Evolutionary conservation across 1,139 yeast genomes (phyloP).

Genomic region (Suhomyces bribrorum): DNA sequence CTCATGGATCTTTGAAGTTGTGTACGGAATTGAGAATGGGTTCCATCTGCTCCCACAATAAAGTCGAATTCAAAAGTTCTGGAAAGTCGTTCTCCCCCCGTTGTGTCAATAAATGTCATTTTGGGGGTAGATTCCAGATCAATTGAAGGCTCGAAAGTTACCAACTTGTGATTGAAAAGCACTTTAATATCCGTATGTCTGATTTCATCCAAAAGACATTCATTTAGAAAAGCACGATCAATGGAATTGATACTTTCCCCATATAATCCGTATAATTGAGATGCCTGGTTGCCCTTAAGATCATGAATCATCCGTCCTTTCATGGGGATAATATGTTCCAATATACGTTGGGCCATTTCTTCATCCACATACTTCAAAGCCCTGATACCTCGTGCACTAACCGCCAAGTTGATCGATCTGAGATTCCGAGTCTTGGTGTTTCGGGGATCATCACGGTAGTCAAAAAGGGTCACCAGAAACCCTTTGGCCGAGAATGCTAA

Average conservation of each 20-base stretch:
- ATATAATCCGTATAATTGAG: slow-evolving; percentile 78
- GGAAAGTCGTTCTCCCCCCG: slow-evolving; percentile 11
- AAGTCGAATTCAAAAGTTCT: slow-evolving; percentile 48
- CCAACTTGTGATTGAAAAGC: slow-evolving; percentile 60
- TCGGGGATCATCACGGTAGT: slow-evolving; percentile 50
- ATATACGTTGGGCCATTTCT: slow-evolving; percentile 55
- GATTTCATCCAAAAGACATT: slow-evolving; percentile 62
- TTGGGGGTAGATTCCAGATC: slow-evolving; percentile 22
- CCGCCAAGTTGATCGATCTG: slow-evolving; percentile 83
- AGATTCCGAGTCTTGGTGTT: slow-evolving; percentile 35
- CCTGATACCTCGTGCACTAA: slow-evolving; percentile 77
- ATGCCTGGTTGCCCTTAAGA: slow-evolving; percentile 57
- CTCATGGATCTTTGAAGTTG: slow-evolving; percentile 67
- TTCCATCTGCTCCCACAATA: slow-evolving; percentile 85
- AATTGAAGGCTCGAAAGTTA: slow-evolving; percentile 27
- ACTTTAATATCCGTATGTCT: slow-evolving; percentile 47
- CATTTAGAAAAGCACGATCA: slow-evolving; percentile 71
- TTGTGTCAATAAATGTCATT: slow-evolving; percentile 25
- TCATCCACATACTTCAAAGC: slow-evolving; percentile 66
- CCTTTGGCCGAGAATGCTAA: slow-evolving; percentile 75
- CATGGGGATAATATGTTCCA: slow-evolving; percentile 76
- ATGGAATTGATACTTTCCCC: slow-evolving; percentile 88
- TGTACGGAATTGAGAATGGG: slow-evolving; percentile 72
- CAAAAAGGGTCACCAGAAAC: slow-evolving; percentile 70
- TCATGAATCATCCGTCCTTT: slow-evolving; percentile 89